These are phyloP conservation scores for Arthrobotrys musiformis DNA, from an alignment of 2,329 filamentous ascomycete species.

Conservation along the genomic window DNA sequence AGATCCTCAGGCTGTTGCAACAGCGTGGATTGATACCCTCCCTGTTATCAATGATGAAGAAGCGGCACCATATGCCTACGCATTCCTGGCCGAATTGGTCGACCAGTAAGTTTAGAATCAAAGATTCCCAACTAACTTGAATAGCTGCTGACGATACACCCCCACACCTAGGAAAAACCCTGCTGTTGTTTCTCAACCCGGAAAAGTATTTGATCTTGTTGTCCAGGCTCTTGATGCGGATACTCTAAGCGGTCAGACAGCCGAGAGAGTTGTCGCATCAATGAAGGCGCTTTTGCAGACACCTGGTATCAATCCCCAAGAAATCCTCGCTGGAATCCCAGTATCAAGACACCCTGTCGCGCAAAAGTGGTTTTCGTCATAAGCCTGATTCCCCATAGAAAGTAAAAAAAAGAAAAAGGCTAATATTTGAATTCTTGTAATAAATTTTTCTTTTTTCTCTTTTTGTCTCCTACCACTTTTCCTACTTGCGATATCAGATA, in stretches of 20 bases:
- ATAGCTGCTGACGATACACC: constrained; percentile 59
- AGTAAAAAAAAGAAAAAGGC: constrained; percentile 22
- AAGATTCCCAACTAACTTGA: constrained; percentile 54
- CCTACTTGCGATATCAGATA: constrained; percentile 19
- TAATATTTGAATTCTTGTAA: constrained; percentile 53
- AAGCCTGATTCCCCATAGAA: constrained; percentile 34
- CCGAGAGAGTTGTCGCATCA: constrained; percentile 77
- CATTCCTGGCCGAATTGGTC: constrained; percentile 89
- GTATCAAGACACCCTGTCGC: constrained; percentile 84
- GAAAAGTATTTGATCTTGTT: constrained; percentile 84
- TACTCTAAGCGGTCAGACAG: constrained; percentile 85
- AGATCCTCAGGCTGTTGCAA: constrained; percentile 78
- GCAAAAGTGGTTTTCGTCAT: constrained; percentile 77
- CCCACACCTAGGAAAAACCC: constrained; percentile 78
- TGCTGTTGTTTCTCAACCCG: constrained; percentile 78
- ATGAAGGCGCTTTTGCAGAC: constrained; percentile 80
- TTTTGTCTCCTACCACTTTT: constrained; percentile 13
- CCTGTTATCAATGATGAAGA: constrained; percentile 96
- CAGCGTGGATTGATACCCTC: constrained; percentile 89
- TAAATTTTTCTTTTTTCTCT: constrained; percentile 39
- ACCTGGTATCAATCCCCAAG: constrained; percentile 78
- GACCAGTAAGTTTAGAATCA: constrained; percentile 75
- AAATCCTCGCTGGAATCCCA: constrained; percentile 78
- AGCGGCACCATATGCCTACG: constrained; percentile 94
- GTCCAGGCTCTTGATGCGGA: constrained; percentile 90